Evolutionary conservation across 2,329 filamentous ascomycete genomes (phyloP), one percentile per base, ranked within the genome.

Genomic region (Cyphellophora europaea): DNA sequence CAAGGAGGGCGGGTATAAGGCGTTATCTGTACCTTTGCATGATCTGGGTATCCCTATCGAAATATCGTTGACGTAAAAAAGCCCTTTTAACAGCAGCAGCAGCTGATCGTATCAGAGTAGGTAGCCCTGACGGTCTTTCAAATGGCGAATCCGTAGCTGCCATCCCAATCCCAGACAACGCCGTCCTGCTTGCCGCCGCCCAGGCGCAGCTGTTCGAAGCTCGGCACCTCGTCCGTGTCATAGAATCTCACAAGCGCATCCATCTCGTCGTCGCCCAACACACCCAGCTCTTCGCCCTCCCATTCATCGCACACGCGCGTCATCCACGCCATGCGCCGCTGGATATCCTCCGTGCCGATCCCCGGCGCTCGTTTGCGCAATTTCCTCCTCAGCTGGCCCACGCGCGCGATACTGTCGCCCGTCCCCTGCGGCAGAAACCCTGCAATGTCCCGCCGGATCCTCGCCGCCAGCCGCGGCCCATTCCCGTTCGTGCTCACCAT

Each of bases 401-500:
- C 82, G 44, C 82, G 80, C 57, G 82, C 73, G 41, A 98, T 88
- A 5, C 91, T 91, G 32, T 79, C 77, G 6, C 91, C 91, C 18
- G 84, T 81, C 46, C 91, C 86, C 12, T 66, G 63, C 2, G 91
- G 91, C 37, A 98, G 63, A 32, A 68, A 70, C 13, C 67, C 71
- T 12, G 86, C 88, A 45, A 98, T 94, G 54, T 82, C 77, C 54
- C 81, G 74, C 35, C 89, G 69, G 33, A 98, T 82, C 31, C 88
- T 79, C 48, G 85, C 89, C 6, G 91, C 91, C 44, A 98, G 65
- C 54, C 89, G 79, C 0, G 91, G 91, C 0, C 91, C 91, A 56
- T 94, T 95, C 34, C 91, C 91, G 57, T 96, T 98, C 21, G 91
- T 98, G 64, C 84, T 93, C 49, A 98, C 89, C 91, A 98, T 98